phyloP scores from a whole-genome alignment of 139 green algal species.

The Chlorella sp. region DNA sequence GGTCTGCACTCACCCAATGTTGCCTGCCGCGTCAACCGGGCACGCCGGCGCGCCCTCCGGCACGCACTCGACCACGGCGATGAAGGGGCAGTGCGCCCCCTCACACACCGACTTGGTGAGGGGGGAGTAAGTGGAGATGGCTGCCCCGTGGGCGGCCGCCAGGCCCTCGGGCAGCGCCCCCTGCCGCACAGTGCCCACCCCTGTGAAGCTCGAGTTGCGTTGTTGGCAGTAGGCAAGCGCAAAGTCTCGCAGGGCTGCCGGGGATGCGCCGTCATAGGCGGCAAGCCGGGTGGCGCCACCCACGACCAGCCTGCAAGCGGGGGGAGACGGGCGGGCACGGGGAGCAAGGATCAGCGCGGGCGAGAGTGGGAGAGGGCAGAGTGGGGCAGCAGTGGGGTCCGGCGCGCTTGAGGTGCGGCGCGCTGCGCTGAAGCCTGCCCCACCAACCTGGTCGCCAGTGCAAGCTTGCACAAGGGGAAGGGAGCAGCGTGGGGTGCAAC shows the following conservation, averaged over 20 bases:
- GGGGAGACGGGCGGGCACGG: too few species aligned
- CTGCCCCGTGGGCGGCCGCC: background rate
- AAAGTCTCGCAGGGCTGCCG: background rate
- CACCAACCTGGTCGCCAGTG: too few species aligned
- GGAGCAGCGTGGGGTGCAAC: too few species aligned
- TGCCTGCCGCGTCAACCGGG: background rate
- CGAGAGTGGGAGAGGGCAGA: too few species aligned
- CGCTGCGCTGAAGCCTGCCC: too few species aligned
- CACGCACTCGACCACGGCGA: slow-evolving; percentile 21
- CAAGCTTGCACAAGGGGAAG: too few species aligned
- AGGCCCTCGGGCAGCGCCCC: background rate
- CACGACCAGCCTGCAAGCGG: background rate
- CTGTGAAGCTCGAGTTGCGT: background rate
- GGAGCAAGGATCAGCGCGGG: too few species aligned
- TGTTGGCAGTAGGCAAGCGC: slow-evolving; percentile 18
- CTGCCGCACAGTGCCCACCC: background rate
- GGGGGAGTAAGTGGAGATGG: background rate
- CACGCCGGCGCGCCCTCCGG: background rate
- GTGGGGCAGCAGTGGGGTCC: too few species aligned
- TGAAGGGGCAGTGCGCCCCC: background rate
- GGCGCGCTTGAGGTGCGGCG: too few species aligned
- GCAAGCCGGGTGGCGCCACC: background rate
- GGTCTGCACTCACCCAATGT: background rate
- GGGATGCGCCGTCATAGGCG: background rate
- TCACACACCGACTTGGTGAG: background rate